These are phyloP conservation scores for Xylariaceae sp. DNA, from an alignment of 2,329 filamentous ascomycete genomes.

Conservation along the genomic window DNA sequence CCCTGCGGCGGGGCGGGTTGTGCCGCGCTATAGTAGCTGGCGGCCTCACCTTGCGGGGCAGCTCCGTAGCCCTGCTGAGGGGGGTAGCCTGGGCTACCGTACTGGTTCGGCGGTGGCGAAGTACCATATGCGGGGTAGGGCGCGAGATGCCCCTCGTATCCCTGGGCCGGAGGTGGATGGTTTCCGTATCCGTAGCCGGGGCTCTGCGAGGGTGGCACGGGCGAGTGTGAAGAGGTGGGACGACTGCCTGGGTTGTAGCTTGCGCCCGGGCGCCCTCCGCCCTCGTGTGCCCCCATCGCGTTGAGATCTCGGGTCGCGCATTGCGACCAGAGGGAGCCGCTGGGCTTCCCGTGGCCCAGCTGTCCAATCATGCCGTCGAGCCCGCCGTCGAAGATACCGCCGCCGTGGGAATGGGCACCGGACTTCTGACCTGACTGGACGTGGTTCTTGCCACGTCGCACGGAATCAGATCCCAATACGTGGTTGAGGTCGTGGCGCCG, in stretches of 20 bases:
- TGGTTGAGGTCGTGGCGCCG: slow-evolving; percentile 71
- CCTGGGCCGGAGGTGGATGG: slow-evolving; percentile 28
- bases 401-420: slow-evolving; percentile 51
- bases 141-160: slow-evolving; percentile 7
- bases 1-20: background rate
- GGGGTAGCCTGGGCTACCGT: no score
- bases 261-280: slow-evolving; percentile 41
- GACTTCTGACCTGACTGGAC: slow-evolving; percentile 44
- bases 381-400: slow-evolving; percentile 41
- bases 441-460: slow-evolving; percentile 83
- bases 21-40: slow-evolving; percentile 1
- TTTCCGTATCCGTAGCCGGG: slow-evolving; percentile 47
- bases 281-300: slow-evolving; percentile 55
- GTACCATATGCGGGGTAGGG: slow-evolving; percentile 21
- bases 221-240: slow-evolving; percentile 35
- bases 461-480: slow-evolving; percentile 80
- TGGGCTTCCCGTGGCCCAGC: slow-evolving; percentile 59
- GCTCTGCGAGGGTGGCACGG: slow-evolving; percentile 34
- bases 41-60: slow-evolving; percentile 25
- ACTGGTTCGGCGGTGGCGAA: slow-evolving; percentile 20
- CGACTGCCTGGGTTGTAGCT: slow-evolving; percentile 41
- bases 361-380: slow-evolving; percentile 42
- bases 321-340: slow-evolving; percentile 63
- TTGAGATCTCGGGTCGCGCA: slow-evolving; percentile 61
- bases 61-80: no score